A percentile compares a stretch with the other conserved stretches of the same genome.
phyloP scores from a whole-genome alignment of 768 basidiomycete genomes.

The Ramaria sp. region DNA sequence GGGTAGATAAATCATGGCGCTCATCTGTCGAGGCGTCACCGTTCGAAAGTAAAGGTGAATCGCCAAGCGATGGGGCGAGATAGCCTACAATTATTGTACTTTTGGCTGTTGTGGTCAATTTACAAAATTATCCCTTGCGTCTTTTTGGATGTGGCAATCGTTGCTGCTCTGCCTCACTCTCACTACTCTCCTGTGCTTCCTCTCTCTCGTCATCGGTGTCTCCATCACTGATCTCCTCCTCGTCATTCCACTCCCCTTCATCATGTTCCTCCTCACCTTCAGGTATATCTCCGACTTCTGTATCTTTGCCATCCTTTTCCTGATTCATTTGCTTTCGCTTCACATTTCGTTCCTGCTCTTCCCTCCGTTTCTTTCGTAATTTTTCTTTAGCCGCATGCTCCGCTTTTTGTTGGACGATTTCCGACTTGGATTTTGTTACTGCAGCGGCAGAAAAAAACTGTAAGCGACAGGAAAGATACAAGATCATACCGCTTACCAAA shows the following conservation, averaged over 20 bases:
- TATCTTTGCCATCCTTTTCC: slow-evolving; percentile 18
- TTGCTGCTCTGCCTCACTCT: slow-evolving; percentile 16
- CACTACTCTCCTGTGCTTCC: slow-evolving; percentile 15
- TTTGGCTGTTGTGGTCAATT: too few species aligned
- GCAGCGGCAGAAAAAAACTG: neutral
- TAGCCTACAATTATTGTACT: neutral
- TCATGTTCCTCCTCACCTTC: slow-evolving; percentile 24
- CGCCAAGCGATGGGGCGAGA: neutral
- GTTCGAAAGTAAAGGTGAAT: slow-evolving; percentile 2
- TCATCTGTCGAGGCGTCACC: slow-evolving; percentile 10
- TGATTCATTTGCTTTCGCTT: slow-evolving; percentile 57
- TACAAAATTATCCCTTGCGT: slow-evolving; percentile 34
- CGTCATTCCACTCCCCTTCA: slow-evolving; percentile 28
- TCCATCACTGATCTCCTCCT: slow-evolving; percentile 24
- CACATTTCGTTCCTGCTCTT: slow-evolving; percentile 90
- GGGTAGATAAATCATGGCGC: slow-evolving; percentile 19
- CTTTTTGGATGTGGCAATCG: slow-evolving; percentile 18
- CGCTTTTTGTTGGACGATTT: slow-evolving; percentile 52
- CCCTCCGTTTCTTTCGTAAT: slow-evolving; percentile 63
- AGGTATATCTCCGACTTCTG: slow-evolving; percentile 22
- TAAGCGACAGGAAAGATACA: neutral
- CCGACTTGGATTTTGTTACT: slow-evolving; percentile 88
- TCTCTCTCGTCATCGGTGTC: slow-evolving; percentile 24
- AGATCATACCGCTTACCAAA: slow-evolving; percentile 50
- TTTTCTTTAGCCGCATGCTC: slow-evolving; percentile 71